phyloP scores from a whole-genome alignment of 345 rosid species.

The Arabidopsis arenosa region DNA sequence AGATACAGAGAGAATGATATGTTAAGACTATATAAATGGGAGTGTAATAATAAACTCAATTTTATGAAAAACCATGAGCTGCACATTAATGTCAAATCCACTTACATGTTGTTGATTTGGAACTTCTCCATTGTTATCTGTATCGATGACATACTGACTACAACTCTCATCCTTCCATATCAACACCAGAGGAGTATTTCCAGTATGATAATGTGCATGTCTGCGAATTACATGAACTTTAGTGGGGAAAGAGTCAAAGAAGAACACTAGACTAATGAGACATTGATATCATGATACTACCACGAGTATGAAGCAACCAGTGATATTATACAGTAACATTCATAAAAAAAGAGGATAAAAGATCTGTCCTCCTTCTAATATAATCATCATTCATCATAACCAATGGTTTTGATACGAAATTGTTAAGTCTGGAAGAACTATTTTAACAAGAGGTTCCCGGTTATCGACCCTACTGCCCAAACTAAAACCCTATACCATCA shows the following conservation, averaged over 20 bases:
- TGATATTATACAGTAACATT: not conserved
- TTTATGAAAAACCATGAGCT: slow-evolving; percentile 19
- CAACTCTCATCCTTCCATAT: slow-evolving; percentile 96
- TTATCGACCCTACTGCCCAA: not conserved
- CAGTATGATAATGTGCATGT: slow-evolving; percentile 89
- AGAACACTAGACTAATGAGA: slow-evolving; percentile 11
- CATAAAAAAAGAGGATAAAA: not conserved
- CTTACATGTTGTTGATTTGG: slow-evolving; percentile 77
- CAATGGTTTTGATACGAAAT: not conserved
- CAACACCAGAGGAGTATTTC: slow-evolving; percentile 89
- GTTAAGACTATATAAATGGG: not conserved
- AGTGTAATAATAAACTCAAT: not conserved
- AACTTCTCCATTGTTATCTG: slow-evolving; percentile 84
- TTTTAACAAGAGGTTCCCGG: not conserved
- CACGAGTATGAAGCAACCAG: slow-evolving; percentile 6
- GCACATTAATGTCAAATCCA: slow-evolving; percentile 20
- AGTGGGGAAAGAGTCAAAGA: slow-evolving; percentile 11
- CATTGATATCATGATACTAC: not conserved
- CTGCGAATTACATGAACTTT: slow-evolving; percentile 45
- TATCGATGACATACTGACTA: slow-evolving; percentile 93
- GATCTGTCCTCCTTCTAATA: not conserved
- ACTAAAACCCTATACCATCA: not conserved
- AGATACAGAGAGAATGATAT: slow-evolving; percentile 5
- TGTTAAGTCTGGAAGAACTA: not conserved
- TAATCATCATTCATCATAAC: not conserved